Base-by-base conservation (phyloP, 2,329 filamentous ascomycete genomes). In the Neurospora sp. region DNA sequence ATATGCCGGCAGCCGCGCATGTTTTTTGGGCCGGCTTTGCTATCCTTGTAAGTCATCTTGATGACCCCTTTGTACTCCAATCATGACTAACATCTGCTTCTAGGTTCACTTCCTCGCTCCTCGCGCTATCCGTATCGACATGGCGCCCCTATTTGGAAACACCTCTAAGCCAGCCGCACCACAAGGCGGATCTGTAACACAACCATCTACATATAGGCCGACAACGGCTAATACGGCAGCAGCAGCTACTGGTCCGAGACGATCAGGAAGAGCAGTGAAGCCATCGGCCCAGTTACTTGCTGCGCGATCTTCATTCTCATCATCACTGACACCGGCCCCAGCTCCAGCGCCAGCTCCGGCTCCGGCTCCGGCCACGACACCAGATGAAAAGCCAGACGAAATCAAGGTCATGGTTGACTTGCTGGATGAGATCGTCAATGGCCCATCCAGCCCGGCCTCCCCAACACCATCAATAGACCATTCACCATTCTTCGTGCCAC, bases 101-200 rank as follows among this genome's bases (percentile, higher is more conserved):
- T 43, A 86, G 84, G 78, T 87, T 19, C 84, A 84, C 69, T 74
- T 75, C 2, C 76, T 82, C 15, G 84, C 83, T 0, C 78, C 77
- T 36, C 79, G 79, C 43, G 81, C 82, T 0, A 85, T 89, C 71
- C 84, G 79, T 33, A 83, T 86, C n/a, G 87, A 91, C 70, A 84
- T 84, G 36, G 86, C 82, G 1, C 86, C 85, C 7, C 80, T 89
- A 1, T 90, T 88, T 75, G 78, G 76, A 23, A 74, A 73, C 69
- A 71, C 71, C 10, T 70, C 71, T 4, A 77, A 77, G 13, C 66
- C 70, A 8, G 68, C 73, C 17, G 1, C 72, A 36, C 52, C 52
- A 33, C 23, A 62, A 17, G 28, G 28, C 28, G 23, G 52, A n/a
- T 17, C 52, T 33, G 52, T 62, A 62, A 36, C 28, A 33, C 52